These are phyloP conservation scores for Saccharomycopsis amapae DNA, from an alignment of 805 yeast genomes.

Conservation along the genomic window DNA sequence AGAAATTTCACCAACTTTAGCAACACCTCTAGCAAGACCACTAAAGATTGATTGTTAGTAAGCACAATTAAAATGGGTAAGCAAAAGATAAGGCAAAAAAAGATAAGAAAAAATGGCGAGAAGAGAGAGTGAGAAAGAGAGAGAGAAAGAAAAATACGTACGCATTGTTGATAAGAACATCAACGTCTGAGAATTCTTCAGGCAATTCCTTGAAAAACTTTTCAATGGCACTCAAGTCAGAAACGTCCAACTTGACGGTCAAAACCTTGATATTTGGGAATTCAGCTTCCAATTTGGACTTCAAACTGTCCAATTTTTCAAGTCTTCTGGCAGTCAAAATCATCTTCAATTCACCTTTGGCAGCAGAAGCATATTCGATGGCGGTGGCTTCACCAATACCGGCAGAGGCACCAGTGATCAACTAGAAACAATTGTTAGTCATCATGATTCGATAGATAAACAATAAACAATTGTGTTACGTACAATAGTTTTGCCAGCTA, in stretches of 20 bases:
- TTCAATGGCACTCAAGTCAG: slow-evolving; percentile 42
- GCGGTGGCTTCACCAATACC: slow-evolving; percentile 96
- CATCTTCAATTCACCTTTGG: slow-evolving; percentile 63
- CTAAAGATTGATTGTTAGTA: background rate
- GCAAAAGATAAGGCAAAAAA: background rate
- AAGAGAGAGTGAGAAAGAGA: background rate
- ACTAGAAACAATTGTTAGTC: slow-evolving; percentile 3
- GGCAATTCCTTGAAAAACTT: slow-evolving; percentile 42
- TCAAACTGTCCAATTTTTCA: slow-evolving; percentile 62
- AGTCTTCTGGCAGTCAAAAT: slow-evolving; percentile 74
- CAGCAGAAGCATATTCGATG: slow-evolving; percentile 62
- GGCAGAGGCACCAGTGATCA: slow-evolving; percentile 94
- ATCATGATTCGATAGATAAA: background rate
- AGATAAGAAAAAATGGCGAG: no score
- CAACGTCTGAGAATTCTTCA: slow-evolving; percentile 49
- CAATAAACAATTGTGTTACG: background rate
- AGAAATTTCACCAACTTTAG: slow-evolving; percentile 35
- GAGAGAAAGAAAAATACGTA: background rate
- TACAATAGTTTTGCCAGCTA: slow-evolving; percentile 62
- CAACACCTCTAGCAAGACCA: slow-evolving; percentile 38
- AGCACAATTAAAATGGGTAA: background rate
- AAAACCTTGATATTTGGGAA: slow-evolving; percentile 43
- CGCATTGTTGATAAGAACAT: slow-evolving; percentile 60
- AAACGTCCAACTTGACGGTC: slow-evolving; percentile 49
- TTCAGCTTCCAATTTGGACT: slow-evolving; percentile 80